A percentile compares a stretch with the other conserved stretches of the same genome.
These are phyloP conservation scores for Rhodotorula babjevae DNA, from an alignment of 768 basidiomycete genomes.

Conservation along the genomic window DNA sequence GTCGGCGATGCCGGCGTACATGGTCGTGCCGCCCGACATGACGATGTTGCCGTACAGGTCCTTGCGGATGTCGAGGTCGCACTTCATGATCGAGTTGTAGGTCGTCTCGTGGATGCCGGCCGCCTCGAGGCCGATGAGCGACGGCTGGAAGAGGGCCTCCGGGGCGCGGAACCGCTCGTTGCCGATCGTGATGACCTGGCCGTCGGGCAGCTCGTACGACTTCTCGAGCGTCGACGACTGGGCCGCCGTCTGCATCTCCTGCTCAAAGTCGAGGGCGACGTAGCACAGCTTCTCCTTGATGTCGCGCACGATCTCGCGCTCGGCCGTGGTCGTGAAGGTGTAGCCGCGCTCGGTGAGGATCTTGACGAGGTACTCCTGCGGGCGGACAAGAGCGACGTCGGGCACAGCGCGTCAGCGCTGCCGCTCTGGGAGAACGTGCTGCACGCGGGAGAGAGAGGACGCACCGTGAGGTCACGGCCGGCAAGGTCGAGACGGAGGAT, in stretches of 20 bases:
- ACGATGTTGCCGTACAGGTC: slow-evolving; percentile 71
- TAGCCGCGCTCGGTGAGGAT: slow-evolving; percentile 86
- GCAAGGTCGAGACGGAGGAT: slow-evolving; percentile 87
- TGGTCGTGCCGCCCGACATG: slow-evolving; percentile 84
- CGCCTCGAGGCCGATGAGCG: slow-evolving; percentile 69
- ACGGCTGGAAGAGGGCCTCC: slow-evolving; percentile 67
- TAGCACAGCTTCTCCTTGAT: slow-evolving; percentile 98
- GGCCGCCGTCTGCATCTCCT: slow-evolving; percentile 84
- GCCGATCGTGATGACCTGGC: slow-evolving; percentile 91
- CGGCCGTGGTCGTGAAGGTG: slow-evolving; percentile 79
- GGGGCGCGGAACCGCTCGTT: slow-evolving; percentile 76
- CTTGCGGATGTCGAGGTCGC: slow-evolving; percentile 78
- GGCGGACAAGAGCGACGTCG: not conserved
- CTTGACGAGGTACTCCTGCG: slow-evolving; percentile 62
- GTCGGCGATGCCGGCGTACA: slow-evolving; percentile 92
- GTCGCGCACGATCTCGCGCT: slow-evolving; percentile 72
- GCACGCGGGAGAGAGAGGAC: slow-evolving; percentile 22
- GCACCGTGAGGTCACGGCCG: slow-evolving; percentile 81
- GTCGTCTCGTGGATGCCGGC: slow-evolving; percentile 90
- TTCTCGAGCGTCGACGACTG: slow-evolving; percentile 86
- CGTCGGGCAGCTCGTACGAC: slow-evolving; percentile 85
- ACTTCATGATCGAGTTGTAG: slow-evolving; percentile 79
- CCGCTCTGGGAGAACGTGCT: too few species aligned
- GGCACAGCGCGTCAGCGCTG: accelerated
- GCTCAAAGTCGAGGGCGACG: slow-evolving; percentile 88